Base-by-base conservation (phyloP, 106 monocot species). In the Dendrobium officinale region DNA sequence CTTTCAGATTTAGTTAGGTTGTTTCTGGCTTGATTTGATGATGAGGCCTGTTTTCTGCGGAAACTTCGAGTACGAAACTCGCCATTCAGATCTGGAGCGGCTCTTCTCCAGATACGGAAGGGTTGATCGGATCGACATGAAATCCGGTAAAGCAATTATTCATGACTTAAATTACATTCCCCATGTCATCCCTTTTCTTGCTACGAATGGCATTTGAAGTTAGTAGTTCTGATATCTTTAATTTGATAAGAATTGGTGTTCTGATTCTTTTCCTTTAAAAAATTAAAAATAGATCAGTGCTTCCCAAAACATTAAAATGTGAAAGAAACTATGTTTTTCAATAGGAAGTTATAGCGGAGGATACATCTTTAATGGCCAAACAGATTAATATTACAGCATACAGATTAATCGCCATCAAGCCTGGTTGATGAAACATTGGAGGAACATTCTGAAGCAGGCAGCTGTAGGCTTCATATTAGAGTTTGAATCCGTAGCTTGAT, bases 1-100 rank as follows among this genome's bases (percentile, higher is more conserved):
- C 41, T 43, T 74, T 6, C 20, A n/a, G 59, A 37, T 40, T 58
- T 54, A 4, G 24, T 64, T 61, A 70, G 16, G 33, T 47, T 11
- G 64, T 76, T 10, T 54, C 18, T 5, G 17, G 20, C 26, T 70
- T 24, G 9, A 3, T 37, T 67, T 42, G 79, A 84, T 29, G 79
- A 92, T 93, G 93, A 93, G 82, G 89, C 89, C 91, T 6, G 89
- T 95, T 1, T 95, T 95, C 81, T 90, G 90, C 78, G 95, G 95
- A 45, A 93, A 92, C 81, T 88, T 95, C 37, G 92, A 95, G 42
- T 92, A 89, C 48, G 95, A 95, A 22, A 89, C 90, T 72, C 89
- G 95, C 40, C 91, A 91, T 22, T 89, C 90, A 33, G 95, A 95
- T 73, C 87, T 95, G 73, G 95, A 95, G 75, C 82, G 91, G 20